phyloP scores from a whole-genome alignment of 2,329 filamentous ascomycete genomes.

The Colletotrichum acutatum region DNA sequence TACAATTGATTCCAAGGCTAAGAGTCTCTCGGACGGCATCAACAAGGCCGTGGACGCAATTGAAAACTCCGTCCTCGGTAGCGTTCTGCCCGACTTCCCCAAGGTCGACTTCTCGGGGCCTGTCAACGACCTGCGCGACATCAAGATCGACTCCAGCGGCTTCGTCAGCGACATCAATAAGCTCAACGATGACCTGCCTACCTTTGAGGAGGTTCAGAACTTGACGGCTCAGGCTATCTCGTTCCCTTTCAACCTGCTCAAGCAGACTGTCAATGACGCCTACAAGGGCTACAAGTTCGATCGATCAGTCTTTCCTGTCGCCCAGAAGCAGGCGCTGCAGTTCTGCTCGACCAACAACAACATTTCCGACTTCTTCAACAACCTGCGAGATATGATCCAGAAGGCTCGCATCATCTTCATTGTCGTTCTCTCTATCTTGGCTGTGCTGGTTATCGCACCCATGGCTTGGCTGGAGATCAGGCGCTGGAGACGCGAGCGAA shows the following conservation, averaged over 20 bases:
- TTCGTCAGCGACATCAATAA: constrained; percentile 76
- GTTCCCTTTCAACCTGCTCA: constrained; percentile 84
- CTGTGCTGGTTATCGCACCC: constrained; percentile 77
- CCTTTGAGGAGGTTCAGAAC: constrained; percentile 85
- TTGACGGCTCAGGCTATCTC: constrained; percentile 80
- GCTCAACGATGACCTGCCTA: constrained; percentile 83
- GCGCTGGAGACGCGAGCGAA: constrained; percentile 78
- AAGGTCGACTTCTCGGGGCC: constrained; percentile 72
- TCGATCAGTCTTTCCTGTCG: constrained; percentile 81
- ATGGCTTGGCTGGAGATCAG: constrained; percentile 86
- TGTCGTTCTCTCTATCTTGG: constrained; percentile 76
- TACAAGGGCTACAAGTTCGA: constrained; percentile 83
- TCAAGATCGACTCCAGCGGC: constrained; percentile 74
- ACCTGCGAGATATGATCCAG: constrained; percentile 73
- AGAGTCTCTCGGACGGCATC: constrained; percentile 59
- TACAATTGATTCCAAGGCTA: constrained; percentile 67
- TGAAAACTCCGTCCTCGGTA: constrained; percentile 59
- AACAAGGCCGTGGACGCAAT: constrained; percentile 59
- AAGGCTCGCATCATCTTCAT: constrained; percentile 81
- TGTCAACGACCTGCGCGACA: constrained; percentile 73
- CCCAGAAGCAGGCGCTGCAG: constrained; percentile 81
- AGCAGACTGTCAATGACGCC: constrained; percentile 75
- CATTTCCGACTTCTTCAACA: constrained; percentile 85
- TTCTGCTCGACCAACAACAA: constrained; percentile 91
- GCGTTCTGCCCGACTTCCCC: constrained; percentile 57